Percentiles rank a stretch among this genome's conserved stretches.
These are phyloP conservation scores for Neurospora sp. DNA, from an alignment of 2,329 filamentous ascomycete species.

Conservation along the genomic window DNA sequence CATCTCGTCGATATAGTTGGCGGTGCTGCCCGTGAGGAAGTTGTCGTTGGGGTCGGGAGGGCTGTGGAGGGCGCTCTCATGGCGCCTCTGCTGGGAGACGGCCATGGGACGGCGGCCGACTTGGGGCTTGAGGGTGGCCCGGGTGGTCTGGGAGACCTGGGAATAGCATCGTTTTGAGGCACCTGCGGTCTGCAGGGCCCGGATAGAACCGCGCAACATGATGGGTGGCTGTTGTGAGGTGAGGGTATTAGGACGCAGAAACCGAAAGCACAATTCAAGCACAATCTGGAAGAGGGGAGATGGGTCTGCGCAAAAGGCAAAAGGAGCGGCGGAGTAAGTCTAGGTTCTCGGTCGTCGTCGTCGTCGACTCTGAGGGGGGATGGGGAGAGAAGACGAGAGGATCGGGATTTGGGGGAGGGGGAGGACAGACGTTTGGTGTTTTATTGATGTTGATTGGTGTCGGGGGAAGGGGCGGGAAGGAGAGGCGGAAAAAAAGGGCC, in stretches of 20 bases:
- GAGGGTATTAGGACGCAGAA: constrained; percentile 2
- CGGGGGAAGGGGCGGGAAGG: constrained; percentile 8
- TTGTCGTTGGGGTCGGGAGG: constrained; percentile 79
- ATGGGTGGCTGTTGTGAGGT: constrained; percentile 25
- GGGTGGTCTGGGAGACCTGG: constrained; percentile 28
- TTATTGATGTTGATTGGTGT: not conserved
- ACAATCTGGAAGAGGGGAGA: not conserved
- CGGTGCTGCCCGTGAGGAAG: constrained; percentile 92
- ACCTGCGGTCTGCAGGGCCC: constrained; percentile 28
- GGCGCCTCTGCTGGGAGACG: constrained; percentile 39
- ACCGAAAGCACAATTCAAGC: not conserved
- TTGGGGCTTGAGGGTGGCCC: constrained; percentile 33
- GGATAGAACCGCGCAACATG: constrained; percentile 66
- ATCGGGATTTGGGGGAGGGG: not conserved
- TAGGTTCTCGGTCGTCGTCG: not conserved
- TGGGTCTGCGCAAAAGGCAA: constrained; percentile 5
- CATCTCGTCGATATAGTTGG: constrained; percentile 99
- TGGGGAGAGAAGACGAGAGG: not conserved
- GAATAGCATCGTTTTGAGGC: constrained; percentile 32
- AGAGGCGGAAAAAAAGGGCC: constrained; percentile 2
- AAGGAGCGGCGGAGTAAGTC: constrained; percentile 21
- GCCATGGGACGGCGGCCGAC: constrained; percentile 41
- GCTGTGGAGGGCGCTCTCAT: constrained; percentile 44
- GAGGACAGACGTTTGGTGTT: not conserved
- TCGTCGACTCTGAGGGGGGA: constrained; percentile 2